These are phyloP conservation scores for Pulveroboletus frians DNA, from an alignment of 768 basidiomycete species.

Conservation along the genomic window DNA sequence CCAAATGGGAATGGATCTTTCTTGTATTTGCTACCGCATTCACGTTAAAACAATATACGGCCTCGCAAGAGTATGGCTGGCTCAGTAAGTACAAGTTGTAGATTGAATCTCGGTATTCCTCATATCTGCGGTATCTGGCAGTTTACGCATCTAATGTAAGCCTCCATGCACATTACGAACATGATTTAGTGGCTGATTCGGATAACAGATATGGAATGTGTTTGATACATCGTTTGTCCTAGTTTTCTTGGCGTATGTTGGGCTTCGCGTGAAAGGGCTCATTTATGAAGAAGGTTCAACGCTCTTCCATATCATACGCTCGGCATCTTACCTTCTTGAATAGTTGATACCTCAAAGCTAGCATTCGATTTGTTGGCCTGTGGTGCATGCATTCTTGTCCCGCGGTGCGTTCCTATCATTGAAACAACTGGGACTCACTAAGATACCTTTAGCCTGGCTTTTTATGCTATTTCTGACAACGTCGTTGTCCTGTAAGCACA, in stretches of 20 bases:
- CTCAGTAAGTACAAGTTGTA: constrained; percentile 52
- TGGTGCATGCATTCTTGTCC: constrained; percentile 81
- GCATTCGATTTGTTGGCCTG: constrained; percentile 84
- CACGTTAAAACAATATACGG: constrained; percentile 81
- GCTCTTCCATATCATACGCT: neutral
- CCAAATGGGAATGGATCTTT: constrained; percentile 66
- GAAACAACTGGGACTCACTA: neutral
- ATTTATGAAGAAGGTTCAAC: constrained; percentile 44
- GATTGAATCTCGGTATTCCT: constrained; percentile 1
- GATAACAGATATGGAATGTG: constrained; percentile 77
- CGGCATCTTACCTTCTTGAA: constrained; percentile 5
- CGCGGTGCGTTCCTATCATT: constrained; percentile 44
- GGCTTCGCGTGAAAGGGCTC: constrained; percentile 61
- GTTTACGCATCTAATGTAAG: constrained; percentile 82
- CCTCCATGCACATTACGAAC: neutral
- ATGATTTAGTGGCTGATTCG: neutral
- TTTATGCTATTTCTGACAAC: constrained; percentile 75
- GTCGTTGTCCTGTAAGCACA: constrained; percentile 65
- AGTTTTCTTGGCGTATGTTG: constrained; percentile 65
- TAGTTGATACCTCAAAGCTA: constrained; percentile 46
- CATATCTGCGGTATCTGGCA: constrained; percentile 12
- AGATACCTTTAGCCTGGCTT: constrained; percentile 51
- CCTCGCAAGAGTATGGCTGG: constrained; percentile 85
- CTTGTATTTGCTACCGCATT: constrained; percentile 75
- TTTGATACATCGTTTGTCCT: constrained; percentile 75